Base-by-base conservation (phyloP, 73 alveolate genomes). In the Tetrahymena elliotti region DNA sequence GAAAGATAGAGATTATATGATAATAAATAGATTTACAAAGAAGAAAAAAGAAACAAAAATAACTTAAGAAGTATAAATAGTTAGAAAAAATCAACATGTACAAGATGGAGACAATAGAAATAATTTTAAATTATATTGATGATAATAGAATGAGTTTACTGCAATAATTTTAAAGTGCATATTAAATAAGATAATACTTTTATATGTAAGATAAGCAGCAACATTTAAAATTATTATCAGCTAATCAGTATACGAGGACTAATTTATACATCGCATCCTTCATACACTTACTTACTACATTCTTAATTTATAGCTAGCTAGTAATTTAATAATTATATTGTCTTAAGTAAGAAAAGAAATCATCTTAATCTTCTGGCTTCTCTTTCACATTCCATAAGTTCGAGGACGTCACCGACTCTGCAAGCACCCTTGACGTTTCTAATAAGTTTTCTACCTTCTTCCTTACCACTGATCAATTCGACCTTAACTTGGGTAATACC, bases 391-490 rank as follows among this genome's bases (percentile, higher is more conserved):
- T 99, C 99, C 98, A 99, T 96, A 82, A 99, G 99, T 35, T 99
- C 99, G 94, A 99, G 98, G 95, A 98, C 97, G 95, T 99, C 99
- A 38, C 99, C 99, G 95, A 96, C 99, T 93, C 99, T 98, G 95
- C 99, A 99, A 27, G 99, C 99, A 38, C 99, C 99, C 98, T 98
- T 98, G 97, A 99, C 99, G 98, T 99, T 99, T 95, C 99, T 97
- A 96, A 99, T 98, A 95, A 99, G 97, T 94, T 98, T 83, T 96
- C 99, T 98, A 94, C 97, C 97, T 92, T 95, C 83, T 94, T 97
- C 97, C 95, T 94, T 97, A 38, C 97, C 97, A 39, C 84, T 97
- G 84, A 97, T 83, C 97, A 98, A 97, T 83, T 93, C 96, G 93
- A 97, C 99, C 82, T 98, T 98, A 92, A 99, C 99, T 97, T 99